These are phyloP conservation scores for Fusarium chaquense DNA, from an alignment of 2,329 filamentous ascomycete species.

Conservation along the genomic window DNA sequence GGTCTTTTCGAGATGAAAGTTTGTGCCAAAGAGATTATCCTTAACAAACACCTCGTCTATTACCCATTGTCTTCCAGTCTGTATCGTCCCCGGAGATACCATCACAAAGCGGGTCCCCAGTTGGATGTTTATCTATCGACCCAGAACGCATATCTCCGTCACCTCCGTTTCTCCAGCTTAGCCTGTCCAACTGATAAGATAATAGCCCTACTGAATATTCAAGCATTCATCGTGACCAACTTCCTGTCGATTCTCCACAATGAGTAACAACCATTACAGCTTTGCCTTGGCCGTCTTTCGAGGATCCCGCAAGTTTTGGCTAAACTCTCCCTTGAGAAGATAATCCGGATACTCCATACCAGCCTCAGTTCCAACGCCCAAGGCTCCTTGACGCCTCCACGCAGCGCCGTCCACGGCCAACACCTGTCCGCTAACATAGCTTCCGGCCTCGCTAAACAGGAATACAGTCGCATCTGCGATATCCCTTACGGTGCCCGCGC, in stretches of 20 bases:
- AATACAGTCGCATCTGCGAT: constrained; percentile 94
- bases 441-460: constrained; percentile 86
- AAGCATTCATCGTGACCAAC: background rate
- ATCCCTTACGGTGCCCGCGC: constrained; percentile 84
- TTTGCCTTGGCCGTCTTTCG: constrained; percentile 55
- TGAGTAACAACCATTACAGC: constrained; percentile 48
- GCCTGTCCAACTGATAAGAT: constrained; percentile 17
- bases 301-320: constrained; percentile 51
- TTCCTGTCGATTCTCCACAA: background rate
- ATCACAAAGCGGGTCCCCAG: constrained; percentile 4
- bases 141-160: constrained; percentile 33
- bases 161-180: constrained; percentile 19
- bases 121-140: constrained; percentile 29
- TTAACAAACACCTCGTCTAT: background rate
- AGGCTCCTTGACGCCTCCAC: constrained; percentile 65
- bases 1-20: background rate
- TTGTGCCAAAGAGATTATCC: background rate
- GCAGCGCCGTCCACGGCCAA: constrained; percentile 78
- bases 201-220: background rate
- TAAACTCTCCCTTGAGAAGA: constrained; percentile 52
- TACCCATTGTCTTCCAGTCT: background rate
- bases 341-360: constrained; percentile 67
- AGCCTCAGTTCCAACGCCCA: constrained; percentile 61
- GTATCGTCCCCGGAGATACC: constrained; percentile 31
- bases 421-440: constrained; percentile 85